A percentile compares a stretch with the other conserved stretches of the same genome.
phyloP scores from a whole-genome alignment of 2,329 filamentous ascomycete genomes.

The Calonectria crousiana region DNA sequence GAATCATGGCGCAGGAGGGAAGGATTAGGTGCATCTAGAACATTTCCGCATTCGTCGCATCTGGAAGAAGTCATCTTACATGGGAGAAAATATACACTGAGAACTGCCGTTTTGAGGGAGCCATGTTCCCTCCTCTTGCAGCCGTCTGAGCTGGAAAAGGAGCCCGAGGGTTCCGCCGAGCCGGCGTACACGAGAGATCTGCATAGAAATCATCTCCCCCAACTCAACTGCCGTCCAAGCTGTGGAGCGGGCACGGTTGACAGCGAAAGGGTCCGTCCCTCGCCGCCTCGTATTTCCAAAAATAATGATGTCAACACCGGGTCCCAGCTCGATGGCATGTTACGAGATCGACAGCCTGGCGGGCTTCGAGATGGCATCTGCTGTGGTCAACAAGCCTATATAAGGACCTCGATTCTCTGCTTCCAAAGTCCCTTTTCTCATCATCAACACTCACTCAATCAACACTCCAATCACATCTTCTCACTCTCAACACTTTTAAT shows the following conservation, averaged over 20 bases:
- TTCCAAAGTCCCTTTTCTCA: neutral
- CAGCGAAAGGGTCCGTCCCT: neutral
- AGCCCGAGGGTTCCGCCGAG: neutral
- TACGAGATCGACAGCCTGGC: neutral
- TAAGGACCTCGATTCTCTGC: neutral
- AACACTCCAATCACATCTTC: neutral
- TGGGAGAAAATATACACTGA: neutral
- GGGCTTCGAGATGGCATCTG: neutral
- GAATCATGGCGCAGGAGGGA: neutral
- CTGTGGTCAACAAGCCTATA: neutral
- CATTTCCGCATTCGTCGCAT: neutral
- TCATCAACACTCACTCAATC: neutral
- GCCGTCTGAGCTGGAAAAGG: neutral
- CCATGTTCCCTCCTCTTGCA: neutral
- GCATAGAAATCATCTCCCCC: neutral
- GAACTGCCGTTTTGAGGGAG: neutral
- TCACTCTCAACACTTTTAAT: neutral
- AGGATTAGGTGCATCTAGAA: neutral
- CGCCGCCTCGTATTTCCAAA: neutral
- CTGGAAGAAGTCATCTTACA: neutral
- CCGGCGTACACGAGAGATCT: neutral
- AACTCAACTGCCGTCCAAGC: neutral
- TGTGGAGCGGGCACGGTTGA: neutral
- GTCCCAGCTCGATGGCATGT: neutral
- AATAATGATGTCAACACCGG: neutral